A percentile compares a stretch with the other conserved stretches of the same genome.
phyloP scores from a whole-genome alignment of 2,329 filamentous ascomycete species.

The Monosporascus sp. region DNA sequence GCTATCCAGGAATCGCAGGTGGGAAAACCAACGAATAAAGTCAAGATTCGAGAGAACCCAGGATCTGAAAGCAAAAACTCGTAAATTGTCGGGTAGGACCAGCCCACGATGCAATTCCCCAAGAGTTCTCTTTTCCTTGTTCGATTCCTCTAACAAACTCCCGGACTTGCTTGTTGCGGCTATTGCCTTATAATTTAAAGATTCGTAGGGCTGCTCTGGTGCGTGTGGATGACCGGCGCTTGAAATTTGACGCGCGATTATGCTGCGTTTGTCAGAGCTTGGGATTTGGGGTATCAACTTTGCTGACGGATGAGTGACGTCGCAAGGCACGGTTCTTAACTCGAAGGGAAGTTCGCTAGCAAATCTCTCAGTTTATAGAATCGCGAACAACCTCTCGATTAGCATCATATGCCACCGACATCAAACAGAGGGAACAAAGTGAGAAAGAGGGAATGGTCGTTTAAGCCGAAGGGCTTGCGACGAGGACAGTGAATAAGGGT shows the following conservation, averaged over 20 bases:
- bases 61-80: slow-evolving; percentile 3
- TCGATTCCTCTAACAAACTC: not conserved
- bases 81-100: slow-evolving; percentile 17
- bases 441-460: not conserved
- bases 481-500: not conserved
- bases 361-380: not conserved
- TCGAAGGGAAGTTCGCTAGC: not conserved
- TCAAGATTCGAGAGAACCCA: slow-evolving; percentile 1
- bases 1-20: not conserved
- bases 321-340: not conserved
- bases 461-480: not conserved
- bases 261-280: slow-evolving; percentile 33
- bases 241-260: slow-evolving; percentile 43
- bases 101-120: slow-evolving; percentile 19
- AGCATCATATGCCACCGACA: not conserved
- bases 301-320: not conserved
- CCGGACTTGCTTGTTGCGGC: slow-evolving; percentile 9
- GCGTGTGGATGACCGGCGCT: slow-evolving; percentile 28
- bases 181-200: no score
- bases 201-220: not conserved
- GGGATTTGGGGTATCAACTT: slow-evolving; percentile 2
- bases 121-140: not conserved
- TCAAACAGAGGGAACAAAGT: not conserved
- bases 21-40: not conserved
- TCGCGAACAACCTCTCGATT: not conserved